Evolutionary conservation across 768 basidiomycete genomes (phyloP), one percentile per base, ranked within the genome.

Genomic region (Kondoa subrosea): DNA sequence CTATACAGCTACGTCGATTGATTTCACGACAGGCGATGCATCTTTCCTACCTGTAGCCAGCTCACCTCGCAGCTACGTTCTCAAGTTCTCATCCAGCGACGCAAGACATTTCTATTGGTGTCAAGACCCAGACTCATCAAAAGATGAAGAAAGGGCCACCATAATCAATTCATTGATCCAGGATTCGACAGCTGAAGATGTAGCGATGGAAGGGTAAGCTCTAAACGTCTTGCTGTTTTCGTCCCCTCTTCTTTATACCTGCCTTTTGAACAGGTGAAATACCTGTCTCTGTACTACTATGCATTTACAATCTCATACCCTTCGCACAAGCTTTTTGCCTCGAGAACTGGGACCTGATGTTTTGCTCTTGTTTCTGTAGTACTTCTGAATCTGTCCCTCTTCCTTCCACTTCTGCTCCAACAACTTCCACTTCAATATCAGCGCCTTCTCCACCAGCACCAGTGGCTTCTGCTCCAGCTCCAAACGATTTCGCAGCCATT

Each of bases 81-180:
- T 74, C 67, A 70, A 71, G 33, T 74, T 74, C 72, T 60, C 61
- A 56, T 71, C 69, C 30, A 67, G 65, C 1, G 65, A 65, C 0
- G 70, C 72, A 29, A 40, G 74, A 17, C 71, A 74, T 68, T 75
- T 75, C 65, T 75, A 67, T 69, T 75, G 74, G 74, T 17, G 50
- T 40, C 74, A 75, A 64, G 71, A 73, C 56, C 34, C 31, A 26
- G 66, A 70, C 30, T 2, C 50, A 4, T 3, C 50, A 1, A 25
- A 67, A 17, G 66, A 71, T 30, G 64, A 65, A 3, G 14, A 34
- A 16, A 21, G 62, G 4, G 56, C 56, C 0, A 21, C 31, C 12
- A 57, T 56, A 56, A 68, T 75, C 26, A 75, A 75, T 64, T 67
- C 68, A 50, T 60, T 75, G 15, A 73, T 75, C 27, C 72, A 72